A percentile compares a stretch with the other conserved stretches of the same genome.
These are phyloP conservation scores for Dictyostelium discoideum DNA, from an alignment of 78 protist genomes.

Conservation along the genomic window DNA sequence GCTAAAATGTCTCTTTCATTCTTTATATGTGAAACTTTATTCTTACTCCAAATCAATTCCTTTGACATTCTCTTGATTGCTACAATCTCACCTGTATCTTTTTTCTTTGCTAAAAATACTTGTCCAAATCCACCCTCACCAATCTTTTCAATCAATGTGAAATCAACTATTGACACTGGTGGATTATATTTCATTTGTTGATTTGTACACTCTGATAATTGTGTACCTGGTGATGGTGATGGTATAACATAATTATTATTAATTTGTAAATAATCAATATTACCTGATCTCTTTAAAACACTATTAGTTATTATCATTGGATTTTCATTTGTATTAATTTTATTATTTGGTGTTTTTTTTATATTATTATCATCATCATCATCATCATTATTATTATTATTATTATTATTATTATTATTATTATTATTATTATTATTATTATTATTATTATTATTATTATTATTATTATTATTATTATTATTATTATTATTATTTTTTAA, in stretches of 20 bases:
- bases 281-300: not conserved
- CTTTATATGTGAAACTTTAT: slow-evolving; percentile 70
- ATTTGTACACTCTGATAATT: not conserved
- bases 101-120: slow-evolving; percentile 86
- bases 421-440: not conserved
- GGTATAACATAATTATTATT: slow-evolving; percentile 79
- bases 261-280: slow-evolving; percentile 29
- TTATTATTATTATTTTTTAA: not conserved
- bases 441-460: not conserved
- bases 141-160: slow-evolving; percentile 62
- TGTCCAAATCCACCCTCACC: slow-evolving; percentile 88
- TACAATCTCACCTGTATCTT: slow-evolving; percentile 73
- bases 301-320: not conserved
- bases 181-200: not conserved
- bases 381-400: not conserved
- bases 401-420: not conserved
- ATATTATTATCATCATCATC: not conserved
- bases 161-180: slow-evolving; percentile 70
- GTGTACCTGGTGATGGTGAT: slow-evolving; percentile 85
- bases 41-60: slow-evolving; percentile 62
- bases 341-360: not conserved
- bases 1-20: slow-evolving; percentile 79
- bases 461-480: not conserved
- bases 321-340: not conserved
- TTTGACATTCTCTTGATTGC: slow-evolving; percentile 92